Base-by-base conservation (phyloP, 208 protist genomes). In the Phytomonas francai region DNA sequence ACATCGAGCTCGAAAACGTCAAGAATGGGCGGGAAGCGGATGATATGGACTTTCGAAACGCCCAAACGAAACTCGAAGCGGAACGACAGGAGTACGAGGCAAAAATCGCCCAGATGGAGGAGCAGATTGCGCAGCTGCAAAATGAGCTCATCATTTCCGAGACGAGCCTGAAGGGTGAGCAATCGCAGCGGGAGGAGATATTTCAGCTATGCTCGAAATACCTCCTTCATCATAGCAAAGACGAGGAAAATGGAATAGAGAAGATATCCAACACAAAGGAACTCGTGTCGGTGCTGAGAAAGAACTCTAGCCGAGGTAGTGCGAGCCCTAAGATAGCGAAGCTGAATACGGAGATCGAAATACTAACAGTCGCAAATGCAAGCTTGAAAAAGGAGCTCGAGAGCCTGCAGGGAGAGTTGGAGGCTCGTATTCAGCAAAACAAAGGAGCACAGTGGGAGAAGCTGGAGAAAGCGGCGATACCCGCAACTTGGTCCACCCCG, bases 1-100 rank as follows among this genome's bases (percentile, higher is more conserved):
- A 92, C 65, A 85, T 92, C 63, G 79, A 78, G 57, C 83, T 93
- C 22, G 85, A 91, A 71, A 91, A 87, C 64, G 84, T 73, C 36
- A 67, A 79, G 28, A 80, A 91, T 72, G 78, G 74, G 14, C 83
- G 89, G 22, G 79, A 89, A 68, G 89, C 84, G n/a, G 89, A 95
- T 72, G 45, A 71, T 11, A 77, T 84, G 22, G 89, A 92, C 69
- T 90, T 85, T 71, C 76, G 88, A 36, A 81, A 76, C 33, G 67
- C 66, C n/a, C 78, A 82, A 49, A 75, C 75, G 19, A 78, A 70
- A 12, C 65, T 89, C 2, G 74, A 72, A 25, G 74, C 75, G 27
- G 82, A 92, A 61, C 75, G 72, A 30, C 78, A 88, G 63, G 72
- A 68, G 30, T 68, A 75, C 29, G 80, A 71, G 9, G 59, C 68